phyloP scores from a whole-genome alignment of 148 eudicot genomes.

The Nepenthes gracilis region DNA sequence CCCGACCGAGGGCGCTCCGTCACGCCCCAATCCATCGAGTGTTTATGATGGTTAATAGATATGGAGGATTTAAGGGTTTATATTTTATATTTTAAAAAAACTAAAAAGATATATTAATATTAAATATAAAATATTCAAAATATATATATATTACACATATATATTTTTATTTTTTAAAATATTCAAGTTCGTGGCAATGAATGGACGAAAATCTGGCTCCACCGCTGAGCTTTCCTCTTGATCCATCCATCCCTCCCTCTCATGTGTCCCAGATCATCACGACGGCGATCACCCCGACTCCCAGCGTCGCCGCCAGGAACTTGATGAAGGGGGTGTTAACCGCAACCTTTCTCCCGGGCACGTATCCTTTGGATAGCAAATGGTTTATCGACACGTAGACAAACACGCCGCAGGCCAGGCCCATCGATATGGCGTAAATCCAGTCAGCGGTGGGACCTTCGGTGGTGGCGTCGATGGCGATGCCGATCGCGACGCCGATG shows the following conservation, averaged over 20 bases:
- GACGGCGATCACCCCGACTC: conserved; percentile 52
- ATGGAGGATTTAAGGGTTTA: too few relatives aligned
- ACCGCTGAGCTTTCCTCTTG: too few relatives aligned
- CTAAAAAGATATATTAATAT: too few relatives aligned
- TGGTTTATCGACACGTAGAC: conserved; percentile 56
- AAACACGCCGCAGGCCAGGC: conserved; percentile 56
- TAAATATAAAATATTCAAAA: too few relatives aligned
- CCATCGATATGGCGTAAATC: conserved; percentile 59
- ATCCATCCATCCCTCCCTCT: background rate
- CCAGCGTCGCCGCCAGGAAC: conserved; percentile 39
- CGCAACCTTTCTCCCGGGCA: conserved; percentile 12
- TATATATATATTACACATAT: too few relatives aligned
- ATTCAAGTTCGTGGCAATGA: too few relatives aligned
- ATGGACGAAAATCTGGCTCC: too few relatives aligned
- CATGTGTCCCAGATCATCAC: conserved; percentile 74
- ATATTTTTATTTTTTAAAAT: too few relatives aligned
- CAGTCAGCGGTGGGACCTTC: conserved; percentile 50
- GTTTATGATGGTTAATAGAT: too few relatives aligned
- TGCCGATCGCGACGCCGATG: conserved; percentile 51
- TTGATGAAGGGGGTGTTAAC: conserved; percentile 29
- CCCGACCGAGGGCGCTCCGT: too few relatives aligned
- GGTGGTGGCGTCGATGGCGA: conserved; percentile 41
- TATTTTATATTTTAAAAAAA: too few relatives aligned
- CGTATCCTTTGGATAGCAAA: conserved; percentile 41
- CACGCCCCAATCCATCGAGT: too few relatives aligned